Evolutionary conservation across 306 rosid species (phyloP).

Genomic region (Dryas alaskensis): DNA sequence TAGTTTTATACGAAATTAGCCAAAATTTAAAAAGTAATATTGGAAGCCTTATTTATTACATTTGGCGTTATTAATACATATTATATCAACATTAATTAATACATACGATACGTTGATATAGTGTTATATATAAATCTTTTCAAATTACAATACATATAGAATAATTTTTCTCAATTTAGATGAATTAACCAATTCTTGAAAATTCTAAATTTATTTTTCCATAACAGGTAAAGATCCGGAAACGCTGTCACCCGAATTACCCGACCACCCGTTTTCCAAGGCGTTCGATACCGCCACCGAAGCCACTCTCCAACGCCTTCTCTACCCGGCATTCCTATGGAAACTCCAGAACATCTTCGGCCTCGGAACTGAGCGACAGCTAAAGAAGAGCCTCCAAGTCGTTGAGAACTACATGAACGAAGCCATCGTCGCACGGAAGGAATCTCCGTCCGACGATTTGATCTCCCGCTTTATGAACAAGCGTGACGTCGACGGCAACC

Average conservation of each 20-base stretch:
- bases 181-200: no score
- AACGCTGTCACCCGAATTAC: slow-evolving; percentile 63
- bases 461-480: slow-evolving; percentile 74
- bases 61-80: no score
- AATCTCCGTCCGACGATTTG: slow-evolving; percentile 71
- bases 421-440: slow-evolving; percentile 55
- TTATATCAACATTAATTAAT: no score
- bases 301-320: slow-evolving; percentile 69
- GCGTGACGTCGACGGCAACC: slow-evolving; percentile 56
- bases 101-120: no score
- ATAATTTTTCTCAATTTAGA: no score
- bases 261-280: slow-evolving; percentile 53
- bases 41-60: no score
- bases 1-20: no score
- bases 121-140: no score
- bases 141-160: no score
- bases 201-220: not conserved
- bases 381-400: slow-evolving; percentile 47
- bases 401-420: slow-evolving; percentile 77
- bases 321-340: slow-evolving; percentile 73
- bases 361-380: slow-evolving; percentile 52
- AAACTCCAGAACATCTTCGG: slow-evolving; percentile 50
- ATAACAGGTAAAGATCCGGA: slow-evolving; percentile 57
- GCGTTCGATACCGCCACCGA: slow-evolving; percentile 84
- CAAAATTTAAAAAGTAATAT: no score